These are phyloP conservation scores for Saposhnikovia divaricata DNA, from an alignment of 129 eudicot genomes.

Conservation along the genomic window DNA sequence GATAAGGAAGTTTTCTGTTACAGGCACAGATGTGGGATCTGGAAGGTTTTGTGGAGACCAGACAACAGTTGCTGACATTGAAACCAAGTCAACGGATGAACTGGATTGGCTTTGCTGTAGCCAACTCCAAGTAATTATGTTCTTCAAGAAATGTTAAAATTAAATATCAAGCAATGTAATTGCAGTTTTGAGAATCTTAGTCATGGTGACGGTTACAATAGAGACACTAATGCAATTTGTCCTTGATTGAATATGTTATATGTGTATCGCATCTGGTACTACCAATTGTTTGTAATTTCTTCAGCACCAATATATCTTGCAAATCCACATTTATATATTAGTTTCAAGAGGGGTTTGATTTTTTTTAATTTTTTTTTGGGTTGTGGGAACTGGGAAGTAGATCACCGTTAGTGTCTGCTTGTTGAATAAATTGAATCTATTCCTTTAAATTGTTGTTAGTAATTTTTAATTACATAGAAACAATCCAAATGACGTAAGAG, in stretches of 20 bases:
- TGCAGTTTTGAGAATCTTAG: neutral
- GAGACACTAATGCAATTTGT: neutral
- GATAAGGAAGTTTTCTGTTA: conserved; percentile 13
- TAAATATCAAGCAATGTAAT: neutral
- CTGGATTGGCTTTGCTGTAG: conserved; percentile 99
- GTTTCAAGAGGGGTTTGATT: neutral
- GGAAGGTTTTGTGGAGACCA: conserved; percentile 95
- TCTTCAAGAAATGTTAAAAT: neutral
- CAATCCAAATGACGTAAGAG: neutral
- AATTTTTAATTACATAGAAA: neutral
- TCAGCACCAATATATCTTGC: neutral
- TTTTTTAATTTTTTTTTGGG: too few relatives aligned
- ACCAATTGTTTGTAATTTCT: neutral
- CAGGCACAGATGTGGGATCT: conserved; percentile 99
- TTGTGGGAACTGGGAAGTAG: neutral
- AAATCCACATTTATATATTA: neutral
- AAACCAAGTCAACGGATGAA: conserved; percentile 99
- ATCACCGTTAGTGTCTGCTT: neutral
- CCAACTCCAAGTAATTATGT: conserved; percentile 66
- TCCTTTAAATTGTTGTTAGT: neutral
- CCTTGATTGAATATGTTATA: neutral
- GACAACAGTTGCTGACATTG: conserved; percentile 85
- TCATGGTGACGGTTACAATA: neutral
- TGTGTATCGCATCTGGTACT: neutral
- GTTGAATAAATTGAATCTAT: neutral